Conservation (phyloP, 306 rosid genomes). For the Cucumis melo region DNA sequence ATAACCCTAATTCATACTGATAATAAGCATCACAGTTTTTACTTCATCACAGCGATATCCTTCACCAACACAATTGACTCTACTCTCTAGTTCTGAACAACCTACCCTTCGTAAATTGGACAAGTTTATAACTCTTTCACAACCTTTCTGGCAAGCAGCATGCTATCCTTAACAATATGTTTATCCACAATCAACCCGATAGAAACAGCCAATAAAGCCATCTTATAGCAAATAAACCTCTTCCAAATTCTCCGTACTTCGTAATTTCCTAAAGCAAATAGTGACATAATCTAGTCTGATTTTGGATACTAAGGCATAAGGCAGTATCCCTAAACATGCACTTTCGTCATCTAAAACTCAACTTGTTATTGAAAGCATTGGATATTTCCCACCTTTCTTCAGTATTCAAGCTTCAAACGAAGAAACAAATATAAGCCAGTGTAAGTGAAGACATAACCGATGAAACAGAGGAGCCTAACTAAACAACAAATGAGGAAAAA, state of each 20-base stretch:
- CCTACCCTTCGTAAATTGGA: background rate
- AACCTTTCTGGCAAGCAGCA: background rate
- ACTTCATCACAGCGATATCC: background rate
- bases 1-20: background rate
- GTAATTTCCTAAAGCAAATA: background rate
- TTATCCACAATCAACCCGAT: background rate
- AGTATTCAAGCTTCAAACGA: background rate
- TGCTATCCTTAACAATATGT: background rate
- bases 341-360: background rate
- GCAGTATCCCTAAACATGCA: background rate
- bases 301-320: background rate
- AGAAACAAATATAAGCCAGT: background rate
- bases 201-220: background rate
- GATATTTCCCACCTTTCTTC: background rate
- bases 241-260: background rate
- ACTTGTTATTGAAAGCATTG: background rate
- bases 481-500: background rate
- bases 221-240: background rate
- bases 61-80: background rate
- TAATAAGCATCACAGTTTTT: background rate
- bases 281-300: background rate
- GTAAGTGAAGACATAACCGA: background rate
- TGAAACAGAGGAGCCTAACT: background rate
- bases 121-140: background rate
- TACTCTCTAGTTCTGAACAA: background rate